Conservation (phyloP, 2,329 filamentous ascomycete species). For the Curvularia verruculosa region DNA sequence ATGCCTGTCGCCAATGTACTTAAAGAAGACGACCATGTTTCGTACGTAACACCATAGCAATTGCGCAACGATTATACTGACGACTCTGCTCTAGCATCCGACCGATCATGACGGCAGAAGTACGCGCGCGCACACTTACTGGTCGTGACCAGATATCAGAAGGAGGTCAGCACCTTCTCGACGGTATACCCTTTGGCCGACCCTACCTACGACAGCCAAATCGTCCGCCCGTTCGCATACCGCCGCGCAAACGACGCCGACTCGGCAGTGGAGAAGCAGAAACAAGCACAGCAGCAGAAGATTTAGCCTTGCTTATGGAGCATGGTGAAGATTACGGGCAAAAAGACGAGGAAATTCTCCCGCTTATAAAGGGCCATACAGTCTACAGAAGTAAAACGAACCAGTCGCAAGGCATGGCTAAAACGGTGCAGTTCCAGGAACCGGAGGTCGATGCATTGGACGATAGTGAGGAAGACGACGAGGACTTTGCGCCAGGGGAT, state of each 20-base stretch:
- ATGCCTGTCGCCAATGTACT: constrained; percentile 72
- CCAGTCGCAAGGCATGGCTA: constrained; percentile 7
- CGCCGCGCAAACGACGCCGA: constrained; percentile 70
- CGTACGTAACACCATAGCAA: constrained; percentile 59
- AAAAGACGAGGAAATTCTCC: neutral
- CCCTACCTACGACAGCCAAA: constrained; percentile 66
- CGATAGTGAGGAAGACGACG: constrained; percentile 29
- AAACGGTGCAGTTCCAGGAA: constrained; percentile 35
- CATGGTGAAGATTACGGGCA: constrained; percentile 8
- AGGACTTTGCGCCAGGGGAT: constrained; percentile 37
- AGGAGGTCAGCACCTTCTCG: constrained; percentile 80
- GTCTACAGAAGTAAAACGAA: neutral
- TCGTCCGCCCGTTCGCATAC: constrained; percentile 72
- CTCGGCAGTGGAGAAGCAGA: constrained; percentile 42
- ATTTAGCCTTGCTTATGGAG: constrained; percentile 19
- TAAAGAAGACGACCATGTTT: constrained; percentile 82
- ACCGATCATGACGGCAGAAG: constrained; percentile 74
- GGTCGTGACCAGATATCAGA: constrained; percentile 81
- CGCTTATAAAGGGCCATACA: neutral
- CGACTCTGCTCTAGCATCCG: constrained; percentile 66
- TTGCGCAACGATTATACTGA: constrained; percentile 7
- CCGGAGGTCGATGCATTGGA: constrained; percentile 17
- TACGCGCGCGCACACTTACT: constrained; percentile 72
- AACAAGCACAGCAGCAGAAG: constrained; percentile 19
- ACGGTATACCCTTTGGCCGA: constrained; percentile 83